Evolutionary conservation across 495 filamentous ascomycete genomes (phyloP), one percentile per base, ranked within the genome.

Genomic region (Baudoinia panamericana): DNA sequence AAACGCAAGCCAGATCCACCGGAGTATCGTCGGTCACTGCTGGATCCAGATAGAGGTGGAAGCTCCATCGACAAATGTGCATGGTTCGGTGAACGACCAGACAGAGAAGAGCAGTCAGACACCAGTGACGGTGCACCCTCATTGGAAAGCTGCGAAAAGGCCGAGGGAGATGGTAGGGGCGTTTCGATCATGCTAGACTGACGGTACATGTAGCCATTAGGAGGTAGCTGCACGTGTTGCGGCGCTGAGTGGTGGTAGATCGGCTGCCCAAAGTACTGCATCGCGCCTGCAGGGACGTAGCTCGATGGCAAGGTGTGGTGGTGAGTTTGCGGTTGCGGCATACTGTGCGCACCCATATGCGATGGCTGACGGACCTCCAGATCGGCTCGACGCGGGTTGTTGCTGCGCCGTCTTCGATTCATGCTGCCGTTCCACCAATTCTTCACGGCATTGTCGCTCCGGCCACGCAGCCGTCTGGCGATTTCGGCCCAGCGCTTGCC

Each of bases 371-470:
- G 41, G 6, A 29, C 37, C 13, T 47, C 43, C 10, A 34, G 19
- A 18, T 43, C 40, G 9, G 28, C 36, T 57, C 60, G 37, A 54
- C 65, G 41, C 55, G 65, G 47, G 61, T 63, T 56, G 59, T 69
- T 62, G 50, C 57, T 65, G 31, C 70, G 64, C 49, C 64, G 62
- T 47, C 71, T 61, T 51, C 87, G 75, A 63, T 95, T 94, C 76
- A 84, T 79, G 55, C 82, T 82, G 24, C 90, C 88, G 61, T 97
- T 96, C 84, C 84, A 95, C 84, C 86, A 96, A 63, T 97, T 97
- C 73, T 97, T 97, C 36, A 97, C 86, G 23, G 84, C 82, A 56
- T 97, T 97, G 67, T 97, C 90, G 64, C 86, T 93, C 51, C 90
- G 76, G 46, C 87, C 88, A 13, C 78, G 72, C 17, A 97, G 72